A percentile compares a stretch with the other conserved stretches of the same genome.
Evolutionary conservation across 257 asterid species (phyloP).

Genomic region (Nicotiana noctiflora): DNA sequence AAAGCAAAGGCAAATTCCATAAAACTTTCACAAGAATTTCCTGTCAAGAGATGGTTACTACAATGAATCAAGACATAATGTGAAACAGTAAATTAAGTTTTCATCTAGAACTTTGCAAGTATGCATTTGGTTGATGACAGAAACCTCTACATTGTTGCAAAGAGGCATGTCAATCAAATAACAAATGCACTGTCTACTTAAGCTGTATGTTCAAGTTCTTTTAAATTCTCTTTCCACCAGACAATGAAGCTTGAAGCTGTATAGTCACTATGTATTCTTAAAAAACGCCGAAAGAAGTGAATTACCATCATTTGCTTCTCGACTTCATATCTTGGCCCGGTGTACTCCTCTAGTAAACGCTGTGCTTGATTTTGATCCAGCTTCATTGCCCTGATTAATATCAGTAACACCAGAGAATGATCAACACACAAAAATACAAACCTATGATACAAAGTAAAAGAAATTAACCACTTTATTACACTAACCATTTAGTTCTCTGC

Average conservation of each 20-base stretch:
- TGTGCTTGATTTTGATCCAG: conserved; percentile 55
- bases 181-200: not conserved
- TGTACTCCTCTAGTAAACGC: conserved; percentile 50
- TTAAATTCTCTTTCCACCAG: not conserved
- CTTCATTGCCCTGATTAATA: conserved; percentile 60
- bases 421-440: conserved; percentile 11
- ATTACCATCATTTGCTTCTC: conserved; percentile 83
- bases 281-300: not conserved
- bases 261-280: not conserved
- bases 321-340: conserved; percentile 72
- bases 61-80: not conserved
- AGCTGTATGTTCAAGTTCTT: not conserved
- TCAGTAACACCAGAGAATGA: conserved; percentile 8
- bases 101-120: not conserved
- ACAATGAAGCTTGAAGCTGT: not conserved
- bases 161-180: not conserved
- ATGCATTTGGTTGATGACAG: not conserved
- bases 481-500: conserved; percentile 90
- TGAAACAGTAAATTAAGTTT: not conserved
- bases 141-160: not conserved
- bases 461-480: conserved; percentile 10
- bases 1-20: not conserved
- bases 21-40: not conserved
- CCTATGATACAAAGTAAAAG: conserved; percentile 6
- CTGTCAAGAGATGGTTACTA: not conserved